Conservation (phyloP, 2,329 filamentous ascomycete genomes). For the Dactylellina parvicollis region DNA sequence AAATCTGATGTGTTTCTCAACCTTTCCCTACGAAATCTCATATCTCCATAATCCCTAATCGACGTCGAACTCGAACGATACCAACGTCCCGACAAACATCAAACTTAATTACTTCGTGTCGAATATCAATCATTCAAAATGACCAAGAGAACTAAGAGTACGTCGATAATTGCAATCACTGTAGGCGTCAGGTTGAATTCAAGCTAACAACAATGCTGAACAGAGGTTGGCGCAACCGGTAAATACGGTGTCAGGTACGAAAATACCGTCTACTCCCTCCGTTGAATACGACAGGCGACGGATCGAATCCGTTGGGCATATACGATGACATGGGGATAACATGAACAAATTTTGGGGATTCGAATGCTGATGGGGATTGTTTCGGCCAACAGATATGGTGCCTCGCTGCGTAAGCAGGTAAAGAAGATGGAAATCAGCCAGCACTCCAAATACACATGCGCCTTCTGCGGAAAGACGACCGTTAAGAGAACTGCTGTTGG, state of each 20-base stretch:
- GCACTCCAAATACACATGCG: slow-evolving; percentile 96
- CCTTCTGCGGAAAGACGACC: slow-evolving; percentile 97
- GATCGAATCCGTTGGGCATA: slow-evolving; percentile 55
- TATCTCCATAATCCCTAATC: slow-evolving; percentile 28
- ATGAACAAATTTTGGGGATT: slow-evolving; percentile 17
- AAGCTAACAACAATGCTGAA: slow-evolving; percentile 59
- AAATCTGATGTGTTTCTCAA: slow-evolving; percentile 43
- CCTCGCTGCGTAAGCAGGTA: slow-evolving; percentile 97
- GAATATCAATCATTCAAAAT: slow-evolving; percentile 70
- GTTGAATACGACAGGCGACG: slow-evolving; percentile 10
- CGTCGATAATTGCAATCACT: slow-evolving; percentile 31
- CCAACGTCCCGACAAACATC: slow-evolving; percentile 57
- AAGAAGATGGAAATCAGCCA: slow-evolving; percentile 99
- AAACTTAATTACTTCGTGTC: slow-evolving; percentile 12
- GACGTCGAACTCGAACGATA: slow-evolving; percentile 16
- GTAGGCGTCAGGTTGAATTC: background rate
- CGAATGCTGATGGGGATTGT: slow-evolving; percentile 42
- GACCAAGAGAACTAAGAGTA: slow-evolving; percentile 90
- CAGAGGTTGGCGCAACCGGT: slow-evolving; percentile 95
- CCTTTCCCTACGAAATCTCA: slow-evolving; percentile 28
- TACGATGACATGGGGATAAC: slow-evolving; percentile 21
- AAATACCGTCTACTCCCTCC: slow-evolving; percentile 58
- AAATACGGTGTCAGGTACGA: slow-evolving; percentile 97
- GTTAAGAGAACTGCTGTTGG: slow-evolving; percentile 90
- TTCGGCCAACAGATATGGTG: slow-evolving; percentile 79